Base-by-base conservation (phyloP, 2,329 filamentous ascomycete species). In the Pestalotiopsis fici region DNA sequence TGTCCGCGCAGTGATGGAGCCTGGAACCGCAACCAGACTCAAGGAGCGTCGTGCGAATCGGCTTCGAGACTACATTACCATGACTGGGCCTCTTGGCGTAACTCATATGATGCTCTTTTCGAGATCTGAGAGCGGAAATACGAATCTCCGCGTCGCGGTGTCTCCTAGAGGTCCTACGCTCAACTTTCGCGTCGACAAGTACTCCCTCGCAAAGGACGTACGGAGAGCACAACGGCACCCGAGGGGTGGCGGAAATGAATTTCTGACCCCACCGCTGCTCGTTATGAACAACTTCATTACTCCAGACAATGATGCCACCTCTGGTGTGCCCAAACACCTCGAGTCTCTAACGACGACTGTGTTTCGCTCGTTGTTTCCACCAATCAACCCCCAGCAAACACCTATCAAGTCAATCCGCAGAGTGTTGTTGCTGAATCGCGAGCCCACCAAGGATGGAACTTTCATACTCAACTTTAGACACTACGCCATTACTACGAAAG, bases 251-350 rank as follows among this genome's bases (percentile, higher is more conserved):
- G 93, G 92, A 70, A 95, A 95, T 78, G 94, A 97, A 78, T 97
- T 93, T 75, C 85, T 92, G 67, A 94, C 90, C 56, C 90, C 96
- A 6, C 96, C 96, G 69, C 82, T 98, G 81, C 87, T 99, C 57
- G 96, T 99, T 72, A 98, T 99, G 96, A 99, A 99, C 83, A 98
- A 97, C 80, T 97, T 99, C 80, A 88, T 88, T 50, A 91, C 90
- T 3, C 87, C 91, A 31, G 84, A 82, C 37, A 76, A 86, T 57
- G 87, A 90, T 67, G 81, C 87, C 35, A 87, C 86, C 67, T 87
- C 89, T 25, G 89, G 91, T 69, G 90, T 97, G n/a, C 94, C 95
- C 4, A 97, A 94, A 77, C 95, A 98, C 73, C 92, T 99, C 75
- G 96, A 99, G 81, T 91, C 92, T 27, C 90, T 99, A 37, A 91